These are phyloP conservation scores for Globisporangium canariense DNA, from an alignment of 352 stramenopile genomes.

Conservation along the genomic window DNA sequence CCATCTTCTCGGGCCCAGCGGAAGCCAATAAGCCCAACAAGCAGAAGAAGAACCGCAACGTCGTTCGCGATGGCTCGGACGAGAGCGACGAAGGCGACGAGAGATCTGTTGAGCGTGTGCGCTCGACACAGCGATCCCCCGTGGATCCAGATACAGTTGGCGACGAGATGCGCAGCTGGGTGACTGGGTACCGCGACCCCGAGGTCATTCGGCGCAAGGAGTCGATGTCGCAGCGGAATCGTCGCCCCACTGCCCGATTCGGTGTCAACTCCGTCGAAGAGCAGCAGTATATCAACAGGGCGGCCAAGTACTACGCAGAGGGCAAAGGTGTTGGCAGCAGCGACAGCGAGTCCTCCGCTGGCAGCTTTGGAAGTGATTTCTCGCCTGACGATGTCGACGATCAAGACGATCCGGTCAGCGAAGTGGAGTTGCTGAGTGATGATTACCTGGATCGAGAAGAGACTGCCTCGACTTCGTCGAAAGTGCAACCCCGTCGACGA, in stretches of 20 bases:
- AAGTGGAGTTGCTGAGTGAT: conserved; percentile 42
- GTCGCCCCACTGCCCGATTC: conserved; percentile 31
- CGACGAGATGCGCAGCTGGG: conserved; percentile 57
- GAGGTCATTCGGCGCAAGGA: conserved; percentile 60
- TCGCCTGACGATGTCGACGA: conserved; percentile 35
- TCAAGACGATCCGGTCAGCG: conserved; percentile 20
- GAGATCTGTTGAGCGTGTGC: background rate
- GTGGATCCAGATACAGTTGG: conserved; percentile 23
- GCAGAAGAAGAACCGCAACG: conserved; percentile 7
- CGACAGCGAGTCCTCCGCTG: conserved; percentile 22
- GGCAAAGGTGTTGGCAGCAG: conserved; percentile 31
- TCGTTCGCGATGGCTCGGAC: conserved; percentile 1
- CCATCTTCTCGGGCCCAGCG: background rate
- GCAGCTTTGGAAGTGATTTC: conserved; percentile 38
- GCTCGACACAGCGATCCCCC: background rate
- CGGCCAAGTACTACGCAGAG: conserved; percentile 38
- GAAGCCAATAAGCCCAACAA: conserved; percentile 8
- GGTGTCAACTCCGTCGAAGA: conserved; percentile 42
- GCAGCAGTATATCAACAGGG: conserved; percentile 26
- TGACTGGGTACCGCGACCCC: conserved; percentile 46
- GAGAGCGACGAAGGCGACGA: background rate
- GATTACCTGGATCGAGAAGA: conserved; percentile 41
- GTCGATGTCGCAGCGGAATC: conserved; percentile 37
- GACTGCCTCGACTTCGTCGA: conserved; percentile 9
- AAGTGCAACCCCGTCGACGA: conserved; percentile 23